Percentiles rank a stretch among this genome's conserved stretches.
Conservation (phyloP, 805 yeast genomes). For the Saccharomycopsis sp. region DNA sequence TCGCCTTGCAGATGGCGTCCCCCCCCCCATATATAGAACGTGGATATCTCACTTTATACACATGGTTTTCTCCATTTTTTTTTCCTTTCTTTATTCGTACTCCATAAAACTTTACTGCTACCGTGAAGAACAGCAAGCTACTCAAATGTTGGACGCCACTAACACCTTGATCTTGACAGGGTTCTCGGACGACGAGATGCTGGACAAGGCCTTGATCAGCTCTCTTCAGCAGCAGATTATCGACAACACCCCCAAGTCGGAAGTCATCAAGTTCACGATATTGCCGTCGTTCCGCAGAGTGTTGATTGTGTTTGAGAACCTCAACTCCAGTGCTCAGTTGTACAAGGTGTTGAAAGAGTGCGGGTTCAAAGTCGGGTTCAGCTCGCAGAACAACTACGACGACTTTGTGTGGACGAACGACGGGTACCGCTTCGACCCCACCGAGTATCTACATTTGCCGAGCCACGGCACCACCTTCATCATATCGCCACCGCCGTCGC, state of each 20-base stretch:
- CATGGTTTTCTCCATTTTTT: background rate
- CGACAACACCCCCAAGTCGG: slow-evolving; percentile 15
- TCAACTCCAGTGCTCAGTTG: slow-evolving; percentile 8
- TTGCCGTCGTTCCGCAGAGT: slow-evolving; percentile 25
- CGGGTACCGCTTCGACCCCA: slow-evolving; percentile 18
- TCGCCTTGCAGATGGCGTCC: too few species aligned
- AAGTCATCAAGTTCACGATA: slow-evolving; percentile 25
- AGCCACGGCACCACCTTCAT: slow-evolving; percentile 20
- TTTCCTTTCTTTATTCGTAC: background rate
- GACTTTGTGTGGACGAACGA: slow-evolving; percentile 15
- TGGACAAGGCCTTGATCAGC: slow-evolving; percentile 20
- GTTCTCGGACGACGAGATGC: slow-evolving; percentile 19
- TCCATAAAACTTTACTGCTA: background rate
- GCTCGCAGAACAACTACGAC: slow-evolving; percentile 18
- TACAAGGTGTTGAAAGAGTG: slow-evolving; percentile 12
- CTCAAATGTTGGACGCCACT: slow-evolving; percentile 23
- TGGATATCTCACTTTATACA: too few species aligned
- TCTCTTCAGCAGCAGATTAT: slow-evolving; percentile 25
- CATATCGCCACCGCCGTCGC: slow-evolving; percentile 21
- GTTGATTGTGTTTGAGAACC: slow-evolving; percentile 23
- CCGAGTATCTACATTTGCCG: slow-evolving; percentile 19
- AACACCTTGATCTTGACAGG: slow-evolving; percentile 27
- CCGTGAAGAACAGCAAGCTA: slow-evolving; percentile 25
- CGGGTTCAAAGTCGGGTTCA: slow-evolving; percentile 19
- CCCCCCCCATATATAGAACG: too few species aligned